Base-by-base conservation (phyloP, 1,139 yeast genomes). In the Magnusiomyces clavatus region DNA sequence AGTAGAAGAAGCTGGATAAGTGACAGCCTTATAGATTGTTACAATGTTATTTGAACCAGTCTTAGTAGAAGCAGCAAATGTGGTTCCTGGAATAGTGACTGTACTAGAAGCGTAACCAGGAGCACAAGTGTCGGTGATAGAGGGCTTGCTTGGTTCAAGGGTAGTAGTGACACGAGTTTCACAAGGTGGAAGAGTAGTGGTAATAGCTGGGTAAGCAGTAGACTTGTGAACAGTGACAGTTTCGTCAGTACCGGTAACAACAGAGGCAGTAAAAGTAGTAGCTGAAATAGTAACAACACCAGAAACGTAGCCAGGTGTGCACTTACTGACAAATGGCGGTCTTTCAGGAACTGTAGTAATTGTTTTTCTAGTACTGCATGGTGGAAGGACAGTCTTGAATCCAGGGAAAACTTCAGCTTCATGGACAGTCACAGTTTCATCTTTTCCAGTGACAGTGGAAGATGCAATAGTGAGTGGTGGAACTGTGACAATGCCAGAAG, bases 401-500 rank as follows among this genome's bases (percentile, higher is more conserved):
- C 58, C 59, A n/a, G 59, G 54, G 20, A 45, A 49, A 10, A 56
- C 50, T 13, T 52, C 46, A 6, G 55, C 56, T 42, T 51, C 43
- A 31, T 49, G 51, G n/a, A 53, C 53, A n/a, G 58, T 51, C 1
- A 54, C 47, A 2, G 42, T 31, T 11, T 35, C 44, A 17, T 14
- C 41, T 16, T 31, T 11, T 2, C 49, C 56, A 8, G 62, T 49
- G 14, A 53, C 53, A 4, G 54, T 41, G 13, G 44, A 41, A 13
- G 34, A 29, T 20, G 14, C 6, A 11, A 41, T 14, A 13, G 44
- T 53, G 3, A 56, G 20, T 12, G 44, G 34, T 19, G 24, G 12
- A 19, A 41, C 14, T n/a, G 44, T 16, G 3, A 41, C 6, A 17
- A 41, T 20, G 6, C 20, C 34, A 14, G 17, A 20, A 17, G 16